Evolutionary conservation across 768 basidiomycete genomes (phyloP), one percentile per base, ranked within the genome.

Genomic region (Cubamyces sp.): DNA sequence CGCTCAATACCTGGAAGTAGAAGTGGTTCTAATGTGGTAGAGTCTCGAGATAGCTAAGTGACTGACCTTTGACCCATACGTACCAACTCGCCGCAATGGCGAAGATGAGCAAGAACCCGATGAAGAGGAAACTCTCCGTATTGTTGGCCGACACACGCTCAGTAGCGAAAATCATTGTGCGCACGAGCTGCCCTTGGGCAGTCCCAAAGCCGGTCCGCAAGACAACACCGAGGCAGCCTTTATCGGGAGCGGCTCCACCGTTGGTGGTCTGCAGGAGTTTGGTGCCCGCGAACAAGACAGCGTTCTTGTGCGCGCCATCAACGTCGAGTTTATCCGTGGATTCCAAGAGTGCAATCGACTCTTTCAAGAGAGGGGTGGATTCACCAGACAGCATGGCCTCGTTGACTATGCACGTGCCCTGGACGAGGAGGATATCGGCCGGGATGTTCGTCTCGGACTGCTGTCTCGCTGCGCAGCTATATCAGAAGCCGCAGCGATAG

Each of bases 341-440:
- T 5, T 96, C 91, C 11, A 94, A 80, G 0, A 98, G 81, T 65
- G 94, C 90, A 59, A 98, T 90, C 15, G 92, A 94, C 71, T 99
- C 97, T 71, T 99, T 99, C 49, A 99, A 80, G 9, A 99, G 80
- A 0, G 97, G 97, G 0, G 97, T 99, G 0, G 95, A 97, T 78
- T 99, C 97, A 53, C 97, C 97, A 1, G 95, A 97, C 2, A 99
- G 79, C 97, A 99, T 98, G 26, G 97, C 97, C 74, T 99, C 97
- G 74, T 99, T 99, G 66, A 98, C 96, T 69, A 99, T 98, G 64
- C 90, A 91, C 0, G 94, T 92, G 11, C 97, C 97, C 59, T 88
- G 86, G 14, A 98, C 75, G n/a, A 99, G 83, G 18, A 99, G 84
- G 40, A 99, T 84, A 70, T 99, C 96, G 11, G 94, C 96, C 1